A percentile compares a stretch with the other conserved stretches of the same genome.
These are phyloP conservation scores for Sonneratia alba DNA, from an alignment of 345 rosid species.

Conservation along the genomic window DNA sequence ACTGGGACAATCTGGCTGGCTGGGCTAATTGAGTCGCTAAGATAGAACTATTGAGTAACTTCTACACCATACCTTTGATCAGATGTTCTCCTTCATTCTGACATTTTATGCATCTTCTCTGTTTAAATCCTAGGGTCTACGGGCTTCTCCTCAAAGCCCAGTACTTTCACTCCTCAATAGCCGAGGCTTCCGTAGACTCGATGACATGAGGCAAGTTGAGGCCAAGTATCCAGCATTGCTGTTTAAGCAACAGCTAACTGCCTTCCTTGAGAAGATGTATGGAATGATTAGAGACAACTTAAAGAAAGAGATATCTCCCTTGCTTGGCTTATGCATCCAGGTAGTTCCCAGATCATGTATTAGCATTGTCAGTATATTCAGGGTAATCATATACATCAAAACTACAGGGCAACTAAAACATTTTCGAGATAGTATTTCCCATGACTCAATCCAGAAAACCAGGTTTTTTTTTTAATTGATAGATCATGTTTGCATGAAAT, in stretches of 20 bases:
- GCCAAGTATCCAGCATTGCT: conserved; percentile 95
- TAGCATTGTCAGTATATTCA: background rate
- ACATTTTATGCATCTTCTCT: conserved; percentile 10
- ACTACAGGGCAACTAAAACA: background rate
- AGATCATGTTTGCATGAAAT: background rate
- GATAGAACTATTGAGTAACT: background rate
- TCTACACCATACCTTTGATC: conserved; percentile 4
- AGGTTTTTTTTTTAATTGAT: background rate
- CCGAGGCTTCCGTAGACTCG: conserved; percentile 60
- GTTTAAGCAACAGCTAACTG: conserved; percentile 97
- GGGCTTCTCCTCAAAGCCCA: conserved; percentile 87
- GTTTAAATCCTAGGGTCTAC: conserved; percentile 50
- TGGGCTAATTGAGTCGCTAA: too few species aligned
- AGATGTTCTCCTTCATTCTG: conserved; percentile 1
- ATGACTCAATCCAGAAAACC: background rate
- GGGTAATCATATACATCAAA: background rate
- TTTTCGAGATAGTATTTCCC: background rate
- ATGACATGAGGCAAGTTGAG: conserved; percentile 89
- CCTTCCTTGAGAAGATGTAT: conserved; percentile 97
- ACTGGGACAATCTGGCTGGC: background rate
- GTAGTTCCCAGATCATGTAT: conserved; percentile 27
- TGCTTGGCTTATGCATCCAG: conserved; percentile 96
- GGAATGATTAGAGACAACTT: conserved; percentile 97
- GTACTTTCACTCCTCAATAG: conserved; percentile 72
- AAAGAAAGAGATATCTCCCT: conserved; percentile 83